Evolutionary conservation across 805 yeast genomes (phyloP).

Genomic region (Wickerhamiella azymoides): DNA sequence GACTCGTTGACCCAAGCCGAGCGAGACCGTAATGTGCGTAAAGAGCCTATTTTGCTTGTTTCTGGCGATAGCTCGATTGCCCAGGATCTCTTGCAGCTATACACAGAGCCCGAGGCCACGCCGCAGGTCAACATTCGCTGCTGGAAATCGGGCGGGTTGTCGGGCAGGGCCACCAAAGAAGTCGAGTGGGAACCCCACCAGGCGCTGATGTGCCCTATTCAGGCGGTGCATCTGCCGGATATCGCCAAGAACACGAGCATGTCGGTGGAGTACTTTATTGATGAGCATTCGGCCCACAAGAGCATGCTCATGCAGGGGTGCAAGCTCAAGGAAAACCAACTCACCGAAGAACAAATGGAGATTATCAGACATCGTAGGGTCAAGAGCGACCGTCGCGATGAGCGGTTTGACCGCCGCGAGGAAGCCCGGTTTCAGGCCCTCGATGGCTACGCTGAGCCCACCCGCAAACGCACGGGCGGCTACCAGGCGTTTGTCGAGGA

Average conservation of each 20-base stretch:
- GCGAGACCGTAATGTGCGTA: conserved; percentile 53
- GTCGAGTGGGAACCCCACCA: conserved; percentile 28
- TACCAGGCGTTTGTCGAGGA: conserved; percentile 14
- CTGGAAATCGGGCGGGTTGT: conserved; percentile 23
- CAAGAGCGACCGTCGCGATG: conserved; percentile 22
- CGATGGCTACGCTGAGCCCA: conserved; percentile 13
- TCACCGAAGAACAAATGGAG: conserved; percentile 59
- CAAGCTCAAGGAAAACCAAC: conserved; percentile 44
- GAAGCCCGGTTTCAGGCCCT: conserved; percentile 14
- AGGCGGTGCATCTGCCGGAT: conserved; percentile 32
- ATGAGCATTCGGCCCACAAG: conserved; percentile 45
- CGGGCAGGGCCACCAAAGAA: conserved; percentile 23
- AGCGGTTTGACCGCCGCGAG: conserved; percentile 19
- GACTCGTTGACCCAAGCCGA: conserved; percentile 55
- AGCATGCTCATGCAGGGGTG: conserved; percentile 76
- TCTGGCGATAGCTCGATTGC: conserved; percentile 48
- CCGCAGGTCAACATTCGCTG: conserved; percentile 15
- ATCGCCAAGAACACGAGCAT: conserved; percentile 31
- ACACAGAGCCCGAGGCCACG: conserved; percentile 23
- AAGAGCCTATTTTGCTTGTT: conserved; percentile 54
- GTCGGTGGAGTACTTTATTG: conserved; percentile 44
- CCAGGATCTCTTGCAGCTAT: conserved; percentile 29
- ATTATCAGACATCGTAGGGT: conserved; percentile 28
- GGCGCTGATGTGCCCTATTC: conserved; percentile 31
- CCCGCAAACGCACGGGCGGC: conserved; percentile 15